Percentiles rank a stretch among this genome's conserved stretches.
phyloP scores from a whole-genome alignment of 2,329 filamentous ascomycete genomes.

The Sporothrix sp. region DNA sequence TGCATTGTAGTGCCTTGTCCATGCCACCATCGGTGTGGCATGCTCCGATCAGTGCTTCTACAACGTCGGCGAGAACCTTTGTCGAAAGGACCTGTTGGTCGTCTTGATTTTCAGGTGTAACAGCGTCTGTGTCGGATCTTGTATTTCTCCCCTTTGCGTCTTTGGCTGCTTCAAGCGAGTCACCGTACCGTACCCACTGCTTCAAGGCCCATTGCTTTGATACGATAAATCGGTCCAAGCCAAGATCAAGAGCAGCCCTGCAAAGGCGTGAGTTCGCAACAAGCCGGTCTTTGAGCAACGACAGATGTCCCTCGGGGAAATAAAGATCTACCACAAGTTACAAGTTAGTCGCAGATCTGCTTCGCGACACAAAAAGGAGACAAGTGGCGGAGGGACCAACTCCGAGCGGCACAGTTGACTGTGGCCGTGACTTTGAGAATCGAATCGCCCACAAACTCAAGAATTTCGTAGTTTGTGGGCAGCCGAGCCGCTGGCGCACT shows the following conservation, averaged over 20 bases:
- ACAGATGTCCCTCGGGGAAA: slow-evolving; percentile 71
- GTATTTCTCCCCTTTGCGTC: too few species aligned
- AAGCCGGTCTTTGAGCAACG: slow-evolving; percentile 54
- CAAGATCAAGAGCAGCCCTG: slow-evolving; percentile 49
- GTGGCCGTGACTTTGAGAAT: slow-evolving; percentile 67
- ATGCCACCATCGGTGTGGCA: slow-evolving; percentile 61
- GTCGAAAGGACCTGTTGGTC: slow-evolving; percentile 49
- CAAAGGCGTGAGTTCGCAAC: slow-evolving; percentile 69
- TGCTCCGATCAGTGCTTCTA: slow-evolving; percentile 76
- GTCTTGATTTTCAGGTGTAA: too few species aligned
- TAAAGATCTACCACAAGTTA: slow-evolving; percentile 46
- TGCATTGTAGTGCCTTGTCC: slow-evolving; percentile 50
- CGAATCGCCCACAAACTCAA: slow-evolving; percentile 82
- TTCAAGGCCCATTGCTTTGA: slow-evolving; percentile 54
- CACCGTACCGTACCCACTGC: slow-evolving; percentile 63
- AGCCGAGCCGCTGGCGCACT: slow-evolving; percentile 53
- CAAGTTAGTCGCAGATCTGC: too few species aligned
- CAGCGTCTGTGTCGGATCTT: too few species aligned
- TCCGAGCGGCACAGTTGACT: slow-evolving; percentile 48
- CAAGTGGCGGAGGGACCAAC: slow-evolving; percentile 29
- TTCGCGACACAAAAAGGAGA: slow-evolving; percentile 8
- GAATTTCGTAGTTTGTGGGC: slow-evolving; percentile 62
- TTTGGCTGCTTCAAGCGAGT: background rate
- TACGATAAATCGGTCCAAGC: slow-evolving; percentile 65
- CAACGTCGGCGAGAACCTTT: slow-evolving; percentile 77